These are phyloP conservation scores for Phlegmacium glaucopus DNA, from an alignment of 768 basidiomycete genomes.

Conservation along the genomic window DNA sequence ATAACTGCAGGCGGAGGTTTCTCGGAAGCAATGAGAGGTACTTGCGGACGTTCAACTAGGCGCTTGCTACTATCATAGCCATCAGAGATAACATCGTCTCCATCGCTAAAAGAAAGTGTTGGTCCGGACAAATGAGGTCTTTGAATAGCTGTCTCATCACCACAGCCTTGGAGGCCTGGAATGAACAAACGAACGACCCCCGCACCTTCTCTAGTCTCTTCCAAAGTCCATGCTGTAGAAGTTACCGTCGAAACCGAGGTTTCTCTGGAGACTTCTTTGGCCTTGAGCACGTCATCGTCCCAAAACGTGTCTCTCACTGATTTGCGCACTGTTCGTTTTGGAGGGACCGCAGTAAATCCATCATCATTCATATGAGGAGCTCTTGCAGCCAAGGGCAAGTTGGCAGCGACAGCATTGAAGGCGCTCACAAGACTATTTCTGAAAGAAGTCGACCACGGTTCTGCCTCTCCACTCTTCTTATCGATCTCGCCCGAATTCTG, in stretches of 20 bases:
- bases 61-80: neutral
- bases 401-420: slow-evolving; percentile 48
- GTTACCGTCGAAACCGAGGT: slow-evolving; percentile 12
- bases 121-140: slow-evolving; percentile 6
- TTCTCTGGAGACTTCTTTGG: slow-evolving; percentile 1
- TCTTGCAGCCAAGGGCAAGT: slow-evolving; percentile 17
- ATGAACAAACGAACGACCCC: slow-evolving; percentile 36
- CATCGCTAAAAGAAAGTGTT: slow-evolving; percentile 12
- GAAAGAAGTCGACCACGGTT: slow-evolving; percentile 18
- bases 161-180: slow-evolving; percentile 4
- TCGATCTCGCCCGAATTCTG: slow-evolving; percentile 27
- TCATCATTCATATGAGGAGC: slow-evolving; percentile 12
- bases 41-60: neutral
- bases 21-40: slow-evolving; percentile 13
- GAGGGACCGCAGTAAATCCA: slow-evolving; percentile 21
- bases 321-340: slow-evolving; percentile 15
- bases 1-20: slow-evolving; percentile 12
- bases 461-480: slow-evolving; percentile 4
- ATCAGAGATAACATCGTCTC: slow-evolving; percentile 8
- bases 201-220: slow-evolving; percentile 35
- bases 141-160: neutral
- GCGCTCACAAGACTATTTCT: slow-evolving; percentile 36
- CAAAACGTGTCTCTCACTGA: slow-evolving; percentile 8
- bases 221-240: slow-evolving; percentile 35
- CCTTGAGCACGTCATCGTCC: slow-evolving; percentile 4